Conservation (phyloP, 2,329 filamentous ascomycete genomes). For the Fusarium sp. region DNA sequence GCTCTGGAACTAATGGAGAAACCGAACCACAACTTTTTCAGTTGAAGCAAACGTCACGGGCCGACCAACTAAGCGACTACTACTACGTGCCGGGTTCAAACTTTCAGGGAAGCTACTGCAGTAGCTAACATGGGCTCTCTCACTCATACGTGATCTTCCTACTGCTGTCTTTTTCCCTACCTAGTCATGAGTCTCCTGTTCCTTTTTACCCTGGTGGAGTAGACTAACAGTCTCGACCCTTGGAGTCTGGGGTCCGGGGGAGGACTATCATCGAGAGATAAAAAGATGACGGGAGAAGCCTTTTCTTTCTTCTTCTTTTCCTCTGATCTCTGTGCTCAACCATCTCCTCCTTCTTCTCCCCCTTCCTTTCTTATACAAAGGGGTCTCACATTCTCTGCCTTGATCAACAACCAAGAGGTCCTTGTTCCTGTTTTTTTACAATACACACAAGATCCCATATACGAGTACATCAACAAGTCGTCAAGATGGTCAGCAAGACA, state of each 20-base stretch:
- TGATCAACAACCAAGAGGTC: neutral
- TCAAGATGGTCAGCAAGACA: slow-evolving; percentile 49
- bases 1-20: neutral
- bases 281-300: slow-evolving; percentile 30
- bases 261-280: slow-evolving; percentile 30
- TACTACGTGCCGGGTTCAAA: neutral
- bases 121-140: slow-evolving; percentile 6
- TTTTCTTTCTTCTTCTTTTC: slow-evolving; percentile 15
- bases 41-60: neutral
- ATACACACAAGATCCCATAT: neutral
- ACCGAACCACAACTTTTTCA: slow-evolving; percentile 1
- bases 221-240: slow-evolving; percentile 11
- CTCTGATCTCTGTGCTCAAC: slow-evolving; percentile 10
- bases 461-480: slow-evolving; percentile 23
- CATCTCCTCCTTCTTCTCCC: neutral
- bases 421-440: neutral
- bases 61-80: neutral
- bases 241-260: slow-evolving; percentile 35
- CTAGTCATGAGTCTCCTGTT: slow-evolving; percentile 1
- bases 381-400: neutral
- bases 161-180: neutral
- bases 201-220: slow-evolving; percentile 15
- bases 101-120: neutral
- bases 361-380: neutral
- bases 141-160: neutral